Percentiles rank a stretch among this genome's conserved stretches.
phyloP scores from a whole-genome alignment of 306 rosid genomes.

The Trifolium repens region DNA sequence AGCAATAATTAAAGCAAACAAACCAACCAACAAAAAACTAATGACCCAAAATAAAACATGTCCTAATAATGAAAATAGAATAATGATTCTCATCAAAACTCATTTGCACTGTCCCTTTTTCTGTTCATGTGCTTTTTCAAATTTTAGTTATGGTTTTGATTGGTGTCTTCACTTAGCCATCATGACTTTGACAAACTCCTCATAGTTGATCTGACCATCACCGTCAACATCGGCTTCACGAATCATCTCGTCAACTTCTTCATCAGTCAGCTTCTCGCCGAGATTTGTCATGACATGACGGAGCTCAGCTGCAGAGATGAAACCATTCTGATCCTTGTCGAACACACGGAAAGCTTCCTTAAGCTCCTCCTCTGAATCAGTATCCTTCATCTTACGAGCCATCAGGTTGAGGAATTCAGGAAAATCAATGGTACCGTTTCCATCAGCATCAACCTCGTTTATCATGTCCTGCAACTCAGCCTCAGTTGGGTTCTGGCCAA shows the following conservation, averaged over 20 bases:
- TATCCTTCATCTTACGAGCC: conserved; percentile 88
- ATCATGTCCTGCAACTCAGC: conserved; percentile 89
- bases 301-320: conserved; percentile 90
- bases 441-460: conserved; percentile 86
- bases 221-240: conserved; percentile 89
- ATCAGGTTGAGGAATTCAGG: conserved; percentile 81
- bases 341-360: conserved; percentile 88
- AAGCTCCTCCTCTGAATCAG: conserved; percentile 84
- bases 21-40: conserved; percentile 63
- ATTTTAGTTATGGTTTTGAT: conserved; percentile 46
- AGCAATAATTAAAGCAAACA: conserved; percentile 61
- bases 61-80: conserved; percentile 64
- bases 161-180: conserved; percentile 74
- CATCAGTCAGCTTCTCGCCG: conserved; percentile 88
- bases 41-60: conserved; percentile 58
- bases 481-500: conserved; percentile 87
- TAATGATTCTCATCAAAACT: conserved; percentile 54
- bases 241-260: conserved; percentile 83
- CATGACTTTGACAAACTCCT: conserved; percentile 87
- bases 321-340: conserved; percentile 86
- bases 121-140: conserved; percentile 55
- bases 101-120: conserved; percentile 60
- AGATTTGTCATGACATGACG: conserved; percentile 89
- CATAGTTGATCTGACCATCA: conserved; percentile 82
- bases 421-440: conserved; percentile 82